Percentiles rank a stretch among this genome's conserved stretches.
phyloP scores from a whole-genome alignment of 108 stramenopile species.

The Hondaea fermentalgiana region DNA sequence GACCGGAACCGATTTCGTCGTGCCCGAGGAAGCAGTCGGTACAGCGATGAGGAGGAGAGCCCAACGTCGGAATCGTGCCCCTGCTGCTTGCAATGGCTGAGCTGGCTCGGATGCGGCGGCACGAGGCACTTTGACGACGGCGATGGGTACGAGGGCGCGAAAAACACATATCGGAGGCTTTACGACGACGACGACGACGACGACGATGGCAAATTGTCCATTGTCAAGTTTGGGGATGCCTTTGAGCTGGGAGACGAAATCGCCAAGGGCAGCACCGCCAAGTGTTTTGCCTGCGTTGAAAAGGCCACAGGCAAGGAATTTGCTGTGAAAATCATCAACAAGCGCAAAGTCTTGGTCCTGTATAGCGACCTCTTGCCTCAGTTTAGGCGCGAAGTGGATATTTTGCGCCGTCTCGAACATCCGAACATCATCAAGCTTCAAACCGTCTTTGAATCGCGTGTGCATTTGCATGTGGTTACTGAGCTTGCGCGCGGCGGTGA shows the following conservation, averaged over 20 bases:
- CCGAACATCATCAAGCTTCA: background rate
- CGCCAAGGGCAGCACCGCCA: background rate
- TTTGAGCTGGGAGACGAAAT: background rate
- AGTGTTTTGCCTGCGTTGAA: background rate
- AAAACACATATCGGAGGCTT: too few species aligned
- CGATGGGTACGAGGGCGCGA: too few species aligned
- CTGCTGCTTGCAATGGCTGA: too few species aligned
- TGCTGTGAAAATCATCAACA: background rate
- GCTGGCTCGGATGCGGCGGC: too few species aligned
- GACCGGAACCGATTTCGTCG: too few species aligned
- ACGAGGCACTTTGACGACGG: too few species aligned
- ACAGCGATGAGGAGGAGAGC: too few species aligned
- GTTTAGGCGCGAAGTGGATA: background rate
- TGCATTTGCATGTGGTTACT: background rate
- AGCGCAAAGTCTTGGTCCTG: background rate
- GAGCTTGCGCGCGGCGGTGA: constrained; percentile 25
- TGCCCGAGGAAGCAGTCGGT: too few species aligned
- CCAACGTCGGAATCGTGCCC: too few species aligned
- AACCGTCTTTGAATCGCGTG: background rate
- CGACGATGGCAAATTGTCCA: background rate
- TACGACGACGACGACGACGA: too few species aligned
- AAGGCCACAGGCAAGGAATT: background rate
- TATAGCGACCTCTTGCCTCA: background rate
- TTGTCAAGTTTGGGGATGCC: background rate
- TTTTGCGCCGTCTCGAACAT: background rate